Base-by-base conservation (phyloP, 2,329 filamentous ascomycete species). In the Cercospora zeae-maydis region DNA sequence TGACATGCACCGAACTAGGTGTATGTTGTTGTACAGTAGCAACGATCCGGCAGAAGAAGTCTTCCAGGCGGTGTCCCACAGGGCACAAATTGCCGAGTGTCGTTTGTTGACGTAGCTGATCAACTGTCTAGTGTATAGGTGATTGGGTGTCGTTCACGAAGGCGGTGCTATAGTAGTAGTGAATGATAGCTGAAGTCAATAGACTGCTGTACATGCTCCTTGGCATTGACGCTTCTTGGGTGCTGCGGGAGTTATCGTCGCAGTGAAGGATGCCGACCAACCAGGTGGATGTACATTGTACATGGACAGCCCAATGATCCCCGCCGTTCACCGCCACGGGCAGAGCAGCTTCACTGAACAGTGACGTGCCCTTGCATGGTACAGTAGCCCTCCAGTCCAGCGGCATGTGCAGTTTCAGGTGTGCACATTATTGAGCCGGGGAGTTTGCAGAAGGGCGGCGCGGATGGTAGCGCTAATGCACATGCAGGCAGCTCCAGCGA, bases 281-380 rank as follows among this genome's bases (percentile, higher is more conserved):
- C 49, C 49, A 52, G 49, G 49, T 34, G 49, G 16, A 24, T 16
- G 16, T 30, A 16, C 31, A 52, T 6, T 33, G 27, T 34, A 16
- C 11, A 31, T 31, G 24, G 21, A 27, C 47, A 16, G 13, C 24
- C 24, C 3, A 34, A 2, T 33, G 1, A 33, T 52, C 14, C 14
- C 27, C 21, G 47, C 49, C 27, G 33, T 31, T 52, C 49, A 52
- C 27, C 49, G 49, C 42, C 42, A 47, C 27, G 49, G 13, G 14
- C 36, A 33, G 14, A 19, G 27, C 3, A 33, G 49, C 42, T 24
- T 24, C 19, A 24, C 21, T 19, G 42, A 14, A 16, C 30, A 24
- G 56, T 58, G 56, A 58, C 56, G 56, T 58, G 39, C 56, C 56
- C 56, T 58, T 58, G 56, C 56, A 49, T 58, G 24, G 27, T 33